Evolutionary conservation across 805 yeast species (phyloP).

Genomic region (Cephaloascus albidus): DNA sequence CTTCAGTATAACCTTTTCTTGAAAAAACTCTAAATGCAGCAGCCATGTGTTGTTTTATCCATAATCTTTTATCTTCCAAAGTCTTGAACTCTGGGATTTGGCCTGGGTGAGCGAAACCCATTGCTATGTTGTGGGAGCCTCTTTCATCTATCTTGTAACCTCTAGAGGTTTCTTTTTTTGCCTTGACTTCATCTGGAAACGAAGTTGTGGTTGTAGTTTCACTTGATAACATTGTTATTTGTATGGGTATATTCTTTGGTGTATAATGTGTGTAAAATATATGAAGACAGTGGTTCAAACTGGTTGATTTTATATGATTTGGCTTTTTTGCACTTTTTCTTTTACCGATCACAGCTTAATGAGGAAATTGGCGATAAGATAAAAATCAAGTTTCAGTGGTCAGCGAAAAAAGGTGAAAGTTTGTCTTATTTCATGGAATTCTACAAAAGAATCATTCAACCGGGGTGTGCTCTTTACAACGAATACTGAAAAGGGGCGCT

Average conservation of each 20-base stretch:
- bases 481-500: no score
- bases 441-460: no score
- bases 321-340: no score
- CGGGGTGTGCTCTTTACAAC: no score
- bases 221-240: background rate
- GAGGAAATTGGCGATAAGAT: background rate
- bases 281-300: no score
- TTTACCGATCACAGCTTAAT: no score
- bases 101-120: slow-evolving; percentile 42
- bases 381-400: no score
- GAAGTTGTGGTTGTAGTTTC: background rate
- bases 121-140: slow-evolving; percentile 55
- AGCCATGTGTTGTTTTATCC: slow-evolving; percentile 68
- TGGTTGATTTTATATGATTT: no score
- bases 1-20: slow-evolving; percentile 69
- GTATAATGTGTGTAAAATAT: no score
- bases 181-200: slow-evolving; percentile 13
- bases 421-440: no score
- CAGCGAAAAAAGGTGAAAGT: no score
- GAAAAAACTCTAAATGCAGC: slow-evolving; percentile 79
- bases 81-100: slow-evolving; percentile 44
- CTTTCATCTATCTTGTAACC: slow-evolving; percentile 31
- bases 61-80: slow-evolving; percentile 38
- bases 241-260: no score
- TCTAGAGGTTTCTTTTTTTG: slow-evolving; percentile 20